Conservation (phyloP, 208 protist species). For the Leptomonas pyrrhocoris region DNA sequence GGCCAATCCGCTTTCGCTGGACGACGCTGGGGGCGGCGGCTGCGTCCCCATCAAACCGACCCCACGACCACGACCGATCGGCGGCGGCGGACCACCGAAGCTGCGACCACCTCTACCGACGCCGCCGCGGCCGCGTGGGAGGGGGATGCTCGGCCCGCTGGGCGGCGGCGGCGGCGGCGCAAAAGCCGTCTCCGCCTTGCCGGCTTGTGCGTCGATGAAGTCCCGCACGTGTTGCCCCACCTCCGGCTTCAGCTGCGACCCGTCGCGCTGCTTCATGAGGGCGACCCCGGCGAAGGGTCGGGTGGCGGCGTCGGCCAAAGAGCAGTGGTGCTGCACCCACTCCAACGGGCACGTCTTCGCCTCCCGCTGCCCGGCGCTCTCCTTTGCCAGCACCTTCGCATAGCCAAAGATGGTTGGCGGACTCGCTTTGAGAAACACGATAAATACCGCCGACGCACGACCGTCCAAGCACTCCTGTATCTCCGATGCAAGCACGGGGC, state of each 20-base stretch:
- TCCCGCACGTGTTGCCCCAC: constrained; percentile 59
- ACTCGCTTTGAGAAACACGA: constrained; percentile 56
- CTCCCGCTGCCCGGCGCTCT: constrained; percentile 1
- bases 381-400: constrained; percentile 41
- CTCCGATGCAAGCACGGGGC: constrained; percentile 36
- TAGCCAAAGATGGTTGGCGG: constrained; percentile 62
- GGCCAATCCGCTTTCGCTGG: constrained; percentile 19
- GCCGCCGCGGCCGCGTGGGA: constrained; percentile 31
- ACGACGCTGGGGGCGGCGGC: neutral
- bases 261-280: constrained; percentile 63
- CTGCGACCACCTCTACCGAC: constrained; percentile 21
- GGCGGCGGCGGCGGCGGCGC: constrained; percentile 15
- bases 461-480: constrained; percentile 45
- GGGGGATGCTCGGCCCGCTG: constrained; percentile 24
- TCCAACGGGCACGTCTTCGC: constrained; percentile 45
- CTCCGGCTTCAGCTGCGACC: constrained; percentile 58
- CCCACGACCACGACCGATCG: constrained; percentile 24
- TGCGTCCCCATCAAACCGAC: neutral
- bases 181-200: constrained; percentile 10
- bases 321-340: constrained; percentile 70
- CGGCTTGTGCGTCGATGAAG: constrained; percentile 36
- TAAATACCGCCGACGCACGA: constrained; percentile 25
- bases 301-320: constrained; percentile 40
- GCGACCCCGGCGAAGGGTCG: constrained; percentile 31
- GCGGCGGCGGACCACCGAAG: constrained; percentile 10